phyloP scores from a whole-genome alignment of 352 stramenopile species.

The Globisporangium radiosum region DNA sequence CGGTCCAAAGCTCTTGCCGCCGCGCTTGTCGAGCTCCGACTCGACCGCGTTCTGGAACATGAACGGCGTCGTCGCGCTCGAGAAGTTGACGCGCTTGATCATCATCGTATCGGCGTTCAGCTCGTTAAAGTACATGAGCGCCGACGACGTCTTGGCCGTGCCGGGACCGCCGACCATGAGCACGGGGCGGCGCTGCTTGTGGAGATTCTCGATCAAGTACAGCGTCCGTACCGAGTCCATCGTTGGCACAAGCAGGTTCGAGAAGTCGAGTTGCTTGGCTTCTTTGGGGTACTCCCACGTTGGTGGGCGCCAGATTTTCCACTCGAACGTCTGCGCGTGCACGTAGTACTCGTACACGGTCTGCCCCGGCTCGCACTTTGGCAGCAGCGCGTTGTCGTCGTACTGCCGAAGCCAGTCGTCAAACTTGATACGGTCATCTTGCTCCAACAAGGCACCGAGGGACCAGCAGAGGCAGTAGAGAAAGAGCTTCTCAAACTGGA shows the following conservation, averaged over 20 bases:
- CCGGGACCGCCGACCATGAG: constrained; percentile 96
- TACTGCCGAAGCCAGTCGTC: constrained; percentile 93
- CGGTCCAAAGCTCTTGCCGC: constrained; percentile 97
- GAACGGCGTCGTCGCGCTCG: constrained; percentile 94
- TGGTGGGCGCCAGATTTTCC: constrained; percentile 93
- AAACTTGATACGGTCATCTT: constrained; percentile 94
- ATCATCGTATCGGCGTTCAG: constrained; percentile 93
- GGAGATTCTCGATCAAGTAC: constrained; percentile 88
- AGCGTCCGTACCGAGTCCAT: constrained; percentile 97
- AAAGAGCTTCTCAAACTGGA: constrained; percentile 94
- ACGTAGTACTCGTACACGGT: constrained; percentile 94
- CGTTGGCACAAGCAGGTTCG: constrained; percentile 96
- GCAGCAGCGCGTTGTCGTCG: constrained; percentile 89
- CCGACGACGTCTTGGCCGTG: constrained; percentile 97
- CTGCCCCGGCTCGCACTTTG: constrained; percentile 84
- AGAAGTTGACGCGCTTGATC: constrained; percentile 98
- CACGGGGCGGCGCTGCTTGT: constrained; percentile 93
- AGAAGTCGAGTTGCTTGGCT: constrained; percentile 94
- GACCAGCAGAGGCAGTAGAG: constrained; percentile 97
- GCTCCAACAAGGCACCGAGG: constrained; percentile 93
- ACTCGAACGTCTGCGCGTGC: constrained; percentile 89
- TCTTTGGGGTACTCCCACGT: constrained; percentile 94
- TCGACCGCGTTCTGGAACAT: constrained; percentile 98
- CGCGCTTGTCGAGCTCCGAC: constrained; percentile 97
- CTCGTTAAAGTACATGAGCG: constrained; percentile 96